Evolutionary conservation across 2,329 filamentous ascomycete genomes (phyloP).

Genomic region (Macroventuria anomochaeta): DNA sequence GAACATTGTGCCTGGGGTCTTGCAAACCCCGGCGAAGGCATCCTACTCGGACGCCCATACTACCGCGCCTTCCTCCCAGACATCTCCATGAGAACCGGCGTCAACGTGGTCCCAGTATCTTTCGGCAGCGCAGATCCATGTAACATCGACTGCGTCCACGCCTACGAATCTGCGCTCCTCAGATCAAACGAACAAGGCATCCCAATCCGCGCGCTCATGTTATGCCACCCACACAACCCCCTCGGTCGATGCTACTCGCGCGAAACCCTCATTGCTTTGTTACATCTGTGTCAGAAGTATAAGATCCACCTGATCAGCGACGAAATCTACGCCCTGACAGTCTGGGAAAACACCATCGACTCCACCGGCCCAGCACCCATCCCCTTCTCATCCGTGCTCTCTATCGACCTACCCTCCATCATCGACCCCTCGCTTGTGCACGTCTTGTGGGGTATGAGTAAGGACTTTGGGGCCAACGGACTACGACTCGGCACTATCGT

Average conservation of each 20-base stretch:
- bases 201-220: conserved; percentile 56
- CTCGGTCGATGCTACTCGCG: conserved; percentile 51
- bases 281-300: conserved; percentile 59
- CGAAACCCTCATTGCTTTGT: conserved; percentile 50
- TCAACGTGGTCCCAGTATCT: conserved; percentile 53
- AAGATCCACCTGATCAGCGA: conserved; percentile 63
- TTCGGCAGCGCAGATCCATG: conserved; percentile 57
- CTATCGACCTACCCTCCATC: conserved; percentile 39
- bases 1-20: conserved; percentile 53
- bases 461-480: conserved; percentile 63
- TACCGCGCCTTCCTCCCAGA: conserved; percentile 60
- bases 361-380: conserved; percentile 15
- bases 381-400: conserved; percentile 24
- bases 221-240: conserved; percentile 61
- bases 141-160: conserved; percentile 48
- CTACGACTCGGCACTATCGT: conserved; percentile 21
- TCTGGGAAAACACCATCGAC: conserved; percentile 52
- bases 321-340: conserved; percentile 64
- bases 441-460: conserved; percentile 54
- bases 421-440: conserved; percentile 61
- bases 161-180: conserved; percentile 55
- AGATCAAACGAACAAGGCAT: conserved; percentile 48
- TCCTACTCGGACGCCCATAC: conserved; percentile 54
- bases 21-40: conserved; percentile 50
- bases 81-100: conserved; percentile 52